phyloP scores from a whole-genome alignment of 1,284 basidiomycete species.

The Malassezia globosa region DNA sequence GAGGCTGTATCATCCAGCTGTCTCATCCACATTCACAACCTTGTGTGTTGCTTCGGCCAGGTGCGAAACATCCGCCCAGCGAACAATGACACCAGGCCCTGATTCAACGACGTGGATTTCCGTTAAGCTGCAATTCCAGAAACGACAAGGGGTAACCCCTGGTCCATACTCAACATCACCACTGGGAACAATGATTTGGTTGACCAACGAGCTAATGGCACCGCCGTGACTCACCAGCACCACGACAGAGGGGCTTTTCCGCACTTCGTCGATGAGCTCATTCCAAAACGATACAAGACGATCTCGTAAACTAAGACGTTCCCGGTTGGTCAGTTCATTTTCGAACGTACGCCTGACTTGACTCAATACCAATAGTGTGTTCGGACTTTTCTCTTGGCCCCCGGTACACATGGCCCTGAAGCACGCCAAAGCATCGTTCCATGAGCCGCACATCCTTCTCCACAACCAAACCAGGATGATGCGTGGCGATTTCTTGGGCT shows the following conservation, averaged over 20 bases:
- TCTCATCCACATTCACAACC: constrained; percentile 14
- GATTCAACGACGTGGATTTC: constrained; percentile 20
- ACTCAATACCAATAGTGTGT: constrained; percentile 35
- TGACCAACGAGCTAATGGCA: constrained; percentile 33
- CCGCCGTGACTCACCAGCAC: constrained; percentile 40
- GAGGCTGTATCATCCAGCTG: background rate
- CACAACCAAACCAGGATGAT: constrained; percentile 10
- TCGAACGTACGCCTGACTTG: constrained; percentile 17
- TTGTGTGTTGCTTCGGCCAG: constrained; percentile 1
- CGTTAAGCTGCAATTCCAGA: constrained; percentile 44
- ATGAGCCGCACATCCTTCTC: constrained; percentile 31
- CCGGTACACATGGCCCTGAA: constrained; percentile 33
- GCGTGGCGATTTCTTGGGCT: constrained; percentile 14
- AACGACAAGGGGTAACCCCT: constrained; percentile 19
- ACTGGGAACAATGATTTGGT: constrained; percentile 25
- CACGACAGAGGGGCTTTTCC: constrained; percentile 14
- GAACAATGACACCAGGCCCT: background rate
- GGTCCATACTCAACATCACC: constrained; percentile 21
- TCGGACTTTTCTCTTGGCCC: constrained; percentile 25
- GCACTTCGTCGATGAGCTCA: constrained; percentile 18
- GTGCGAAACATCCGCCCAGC: constrained; percentile 16
- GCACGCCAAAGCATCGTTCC: constrained; percentile 36
- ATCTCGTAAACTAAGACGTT: constrained; percentile 17
- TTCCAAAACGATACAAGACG: constrained; percentile 31
- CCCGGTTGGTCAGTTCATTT: no score